phyloP scores from a whole-genome alignment of 2,329 filamentous ascomycete species.

The Huntiella moniliformis region DNA sequence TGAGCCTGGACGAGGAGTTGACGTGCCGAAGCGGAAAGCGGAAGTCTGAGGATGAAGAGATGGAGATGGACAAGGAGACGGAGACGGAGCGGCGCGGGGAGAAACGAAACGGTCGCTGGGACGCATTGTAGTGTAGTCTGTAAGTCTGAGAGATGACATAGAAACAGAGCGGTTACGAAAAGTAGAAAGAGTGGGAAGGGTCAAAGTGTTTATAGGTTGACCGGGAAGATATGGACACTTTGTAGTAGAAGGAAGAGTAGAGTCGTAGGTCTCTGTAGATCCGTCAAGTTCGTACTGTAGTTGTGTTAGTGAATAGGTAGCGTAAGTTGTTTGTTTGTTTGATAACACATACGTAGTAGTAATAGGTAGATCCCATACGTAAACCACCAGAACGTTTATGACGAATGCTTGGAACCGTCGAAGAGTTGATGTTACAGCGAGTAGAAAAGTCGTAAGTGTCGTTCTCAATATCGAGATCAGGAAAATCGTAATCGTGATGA shows the following conservation, averaged over 20 bases:
- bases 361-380: slow-evolving; percentile 85
- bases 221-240: slow-evolving; percentile 74
- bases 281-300: slow-evolving; percentile 65
- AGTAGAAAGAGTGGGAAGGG: slow-evolving; percentile 53
- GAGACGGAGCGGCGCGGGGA: slow-evolving; percentile 36
- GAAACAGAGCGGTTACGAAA: slow-evolving; percentile 45
- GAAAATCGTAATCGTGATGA: slow-evolving; percentile 15
- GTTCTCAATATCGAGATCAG: background rate
- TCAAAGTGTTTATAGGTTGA: slow-evolving; percentile 68
- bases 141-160: slow-evolving; percentile 36
- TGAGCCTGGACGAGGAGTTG: background rate
- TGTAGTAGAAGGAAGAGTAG: slow-evolving; percentile 53
- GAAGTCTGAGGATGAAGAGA: slow-evolving; percentile 4
- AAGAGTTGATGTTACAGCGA: background rate
- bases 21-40: slow-evolving; percentile 1
- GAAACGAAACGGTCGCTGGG: slow-evolving; percentile 58
- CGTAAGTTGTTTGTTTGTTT: background rate
- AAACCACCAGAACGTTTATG: slow-evolving; percentile 44
- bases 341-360: slow-evolving; percentile 62
- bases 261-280: slow-evolving; percentile 57
- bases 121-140: slow-evolving; percentile 55
- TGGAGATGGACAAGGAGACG: slow-evolving; percentile 16
- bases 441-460: background rate
- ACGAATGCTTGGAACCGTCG: slow-evolving; percentile 20
- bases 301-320: background rate